phyloP scores from a whole-genome alignment of 495 filamentous ascomycete genomes.

The Achaetomiella virescens region DNA sequence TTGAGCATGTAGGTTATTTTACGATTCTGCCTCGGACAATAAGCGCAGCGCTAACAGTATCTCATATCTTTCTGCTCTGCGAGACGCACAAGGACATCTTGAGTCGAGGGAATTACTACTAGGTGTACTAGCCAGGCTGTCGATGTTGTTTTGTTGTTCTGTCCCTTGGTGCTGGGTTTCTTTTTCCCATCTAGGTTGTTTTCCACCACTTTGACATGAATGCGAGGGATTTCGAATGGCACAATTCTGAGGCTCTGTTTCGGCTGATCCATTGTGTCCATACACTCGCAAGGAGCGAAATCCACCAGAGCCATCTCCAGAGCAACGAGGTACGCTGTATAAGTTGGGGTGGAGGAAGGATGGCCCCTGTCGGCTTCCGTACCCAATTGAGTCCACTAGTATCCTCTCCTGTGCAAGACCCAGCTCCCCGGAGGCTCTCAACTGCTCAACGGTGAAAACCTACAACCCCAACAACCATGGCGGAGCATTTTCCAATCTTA shows the following conservation, averaged over 20 bases:
- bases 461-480: too few relatives aligned
- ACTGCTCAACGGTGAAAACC: too few relatives aligned
- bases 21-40: background rate
- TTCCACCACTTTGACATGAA: slow-evolving; percentile 7
- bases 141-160: background rate
- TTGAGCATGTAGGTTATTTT: slow-evolving; percentile 68
- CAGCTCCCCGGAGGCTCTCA: too few relatives aligned
- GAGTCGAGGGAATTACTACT: slow-evolving; percentile 87
- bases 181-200: background rate
- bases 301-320: too few relatives aligned
- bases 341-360: too few relatives aligned
- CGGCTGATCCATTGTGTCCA: too few relatives aligned
- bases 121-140: background rate
- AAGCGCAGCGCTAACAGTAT: slow-evolving; percentile 23
- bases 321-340: too few relatives aligned
- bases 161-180: slow-evolving; percentile 10
- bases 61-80: slow-evolving; percentile 77
- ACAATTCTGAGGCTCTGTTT: background rate
- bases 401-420: too few relatives aligned
- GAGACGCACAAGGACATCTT: slow-evolving; percentile 88
- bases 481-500: too few relatives aligned
- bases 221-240: background rate
- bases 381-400: too few relatives aligned
- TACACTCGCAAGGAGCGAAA: too few relatives aligned
- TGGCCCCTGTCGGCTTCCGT: too few relatives aligned